phyloP scores from a whole-genome alignment of 73 alveolate species.

The Paramecium sexaurelia region DNA sequence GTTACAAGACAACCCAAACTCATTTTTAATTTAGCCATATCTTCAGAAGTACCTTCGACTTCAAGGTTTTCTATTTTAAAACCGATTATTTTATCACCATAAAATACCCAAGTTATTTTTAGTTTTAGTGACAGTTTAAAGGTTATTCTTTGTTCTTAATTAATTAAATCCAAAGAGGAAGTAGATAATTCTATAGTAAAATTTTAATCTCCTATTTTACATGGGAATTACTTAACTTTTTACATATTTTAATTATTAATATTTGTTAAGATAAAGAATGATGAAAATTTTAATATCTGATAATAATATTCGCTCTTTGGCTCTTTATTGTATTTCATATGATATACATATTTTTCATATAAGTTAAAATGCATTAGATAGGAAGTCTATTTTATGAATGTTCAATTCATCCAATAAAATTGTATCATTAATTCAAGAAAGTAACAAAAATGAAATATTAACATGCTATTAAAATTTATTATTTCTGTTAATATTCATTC shows the following conservation, averaged over 20 bases:
- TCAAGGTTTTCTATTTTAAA: neutral
- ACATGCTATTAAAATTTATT: too few species aligned
- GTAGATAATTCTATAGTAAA: neutral
- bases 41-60: neutral
- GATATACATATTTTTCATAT: neutral
- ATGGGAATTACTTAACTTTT: neutral
- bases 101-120: neutral
- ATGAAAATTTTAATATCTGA: neutral
- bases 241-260: neutral
- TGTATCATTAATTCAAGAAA: too few species aligned
- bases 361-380: too few species aligned
- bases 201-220: neutral
- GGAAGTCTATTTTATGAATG: too few species aligned
- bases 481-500: too few species aligned
- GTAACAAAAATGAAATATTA: too few species aligned
- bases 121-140: neutral
- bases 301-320: neutral
- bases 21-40: neutral
- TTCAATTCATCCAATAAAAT: too few species aligned
- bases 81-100: neutral
- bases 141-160: neutral
- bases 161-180: neutral
- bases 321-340: neutral
- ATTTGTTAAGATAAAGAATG: neutral
- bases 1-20: neutral